A percentile compares a stretch with the other conserved stretches of the same genome.
These are phyloP conservation scores for Ustulina deusta DNA, from an alignment of 2,329 filamentous ascomycete genomes.

Conservation along the genomic window DNA sequence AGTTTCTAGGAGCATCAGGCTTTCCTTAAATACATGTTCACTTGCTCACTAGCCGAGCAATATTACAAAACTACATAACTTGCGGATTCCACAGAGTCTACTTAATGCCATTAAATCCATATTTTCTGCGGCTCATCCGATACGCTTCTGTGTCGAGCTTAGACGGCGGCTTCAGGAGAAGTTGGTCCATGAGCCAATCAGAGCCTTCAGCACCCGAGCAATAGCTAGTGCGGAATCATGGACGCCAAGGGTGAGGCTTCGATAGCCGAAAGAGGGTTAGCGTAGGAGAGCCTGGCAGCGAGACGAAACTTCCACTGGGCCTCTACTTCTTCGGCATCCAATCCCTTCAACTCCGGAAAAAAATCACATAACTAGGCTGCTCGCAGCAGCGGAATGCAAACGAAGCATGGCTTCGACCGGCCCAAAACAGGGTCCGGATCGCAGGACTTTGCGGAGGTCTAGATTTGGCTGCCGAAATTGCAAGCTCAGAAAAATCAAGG, in stretches of 20 bases:
- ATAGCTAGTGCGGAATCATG: constrained; percentile 29
- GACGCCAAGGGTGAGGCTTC: background rate
- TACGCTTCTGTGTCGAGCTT: background rate
- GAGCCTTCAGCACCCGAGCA: constrained; percentile 32
- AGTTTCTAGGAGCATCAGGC: background rate
- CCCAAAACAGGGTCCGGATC: constrained; percentile 16
- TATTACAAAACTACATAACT: background rate
- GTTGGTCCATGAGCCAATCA: constrained; percentile 37
- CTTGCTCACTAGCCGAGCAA: background rate
- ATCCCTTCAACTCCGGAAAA: background rate
- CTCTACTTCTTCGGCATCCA: background rate
- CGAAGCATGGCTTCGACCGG: constrained; percentile 17
- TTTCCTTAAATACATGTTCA: constrained; percentile 10
- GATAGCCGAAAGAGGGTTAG: constrained; percentile 35
- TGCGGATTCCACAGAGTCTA: background rate
- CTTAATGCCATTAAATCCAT: background rate
- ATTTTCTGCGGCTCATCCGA: background rate
- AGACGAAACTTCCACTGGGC: background rate
- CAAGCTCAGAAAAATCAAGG: constrained; percentile 64
- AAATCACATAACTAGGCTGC: background rate
- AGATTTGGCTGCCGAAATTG: constrained; percentile 64
- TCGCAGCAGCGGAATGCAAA: background rate
- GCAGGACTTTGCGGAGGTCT: constrained; percentile 52
- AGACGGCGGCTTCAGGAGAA: background rate
- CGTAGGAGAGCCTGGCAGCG: background rate